A percentile compares a stretch with the other conserved stretches of the same genome.
phyloP scores from a whole-genome alignment of 2,329 filamentous ascomycete species.

The Colletotrichum chrysophilum region DNA sequence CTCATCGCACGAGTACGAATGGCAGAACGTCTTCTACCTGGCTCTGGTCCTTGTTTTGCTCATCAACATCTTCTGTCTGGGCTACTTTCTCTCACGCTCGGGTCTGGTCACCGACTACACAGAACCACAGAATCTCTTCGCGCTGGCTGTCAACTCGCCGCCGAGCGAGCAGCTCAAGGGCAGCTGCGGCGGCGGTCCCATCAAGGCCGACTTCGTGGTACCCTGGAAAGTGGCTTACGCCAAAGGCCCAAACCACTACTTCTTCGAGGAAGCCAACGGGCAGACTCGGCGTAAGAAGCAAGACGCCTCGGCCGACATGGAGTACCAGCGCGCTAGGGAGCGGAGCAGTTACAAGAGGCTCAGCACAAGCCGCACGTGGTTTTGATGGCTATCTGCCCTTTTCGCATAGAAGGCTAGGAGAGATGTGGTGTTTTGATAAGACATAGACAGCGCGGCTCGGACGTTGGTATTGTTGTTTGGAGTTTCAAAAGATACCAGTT shows the following conservation, averaged over 20 bases:
- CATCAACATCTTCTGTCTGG: conserved; percentile 69
- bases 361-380: conserved; percentile 39
- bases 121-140: conserved; percentile 78
- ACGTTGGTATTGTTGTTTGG: not conserved
- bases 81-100: conserved; percentile 60
- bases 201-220: conserved; percentile 39
- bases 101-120: conserved; percentile 79
- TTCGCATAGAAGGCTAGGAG: not conserved
- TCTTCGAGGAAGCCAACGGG: conserved; percentile 42
- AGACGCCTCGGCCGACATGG: conserved; percentile 2
- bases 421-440: not conserved
- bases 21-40: conserved; percentile 71
- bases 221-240: conserved; percentile 48
- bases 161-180: conserved; percentile 41
- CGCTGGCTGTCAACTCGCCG: conserved; percentile 68
- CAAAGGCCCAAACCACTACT: conserved; percentile 44
- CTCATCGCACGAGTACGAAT: conserved; percentile 63
- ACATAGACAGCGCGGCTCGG: not conserved
- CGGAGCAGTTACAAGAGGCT: conserved; percentile 29
- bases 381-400: conserved; percentile 30
- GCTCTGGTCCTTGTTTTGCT: conserved; percentile 70
- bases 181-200: conserved; percentile 42
- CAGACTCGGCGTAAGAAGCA: conserved; percentile 25
- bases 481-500: conserved; percentile 5
- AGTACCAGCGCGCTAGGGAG: conserved; percentile 9